phyloP scores from a whole-genome alignment of 371 early-diverging fungal species.

The Coemansia sp. region DNA sequence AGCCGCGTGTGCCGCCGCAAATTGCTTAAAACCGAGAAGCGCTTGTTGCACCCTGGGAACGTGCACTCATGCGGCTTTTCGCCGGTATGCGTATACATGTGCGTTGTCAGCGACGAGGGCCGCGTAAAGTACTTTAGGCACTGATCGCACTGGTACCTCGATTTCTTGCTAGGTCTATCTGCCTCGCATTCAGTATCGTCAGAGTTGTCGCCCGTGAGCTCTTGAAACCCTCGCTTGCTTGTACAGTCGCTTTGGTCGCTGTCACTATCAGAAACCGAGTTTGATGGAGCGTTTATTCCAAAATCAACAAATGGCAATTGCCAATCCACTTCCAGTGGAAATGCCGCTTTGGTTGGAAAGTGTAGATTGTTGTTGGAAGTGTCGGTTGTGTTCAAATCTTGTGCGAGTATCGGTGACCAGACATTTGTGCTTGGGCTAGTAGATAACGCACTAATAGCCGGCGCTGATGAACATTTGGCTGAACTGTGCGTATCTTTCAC shows the following conservation, averaged over 20 bases:
- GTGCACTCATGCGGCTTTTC: conserved; percentile 72
- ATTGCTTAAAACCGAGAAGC: conserved; percentile 76
- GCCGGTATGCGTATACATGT: conserved; percentile 74
- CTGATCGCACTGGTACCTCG: conserved; percentile 60
- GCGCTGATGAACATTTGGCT: background rate
- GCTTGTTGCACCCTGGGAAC: conserved; percentile 63
- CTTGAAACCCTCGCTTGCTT: background rate
- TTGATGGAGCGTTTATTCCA: background rate
- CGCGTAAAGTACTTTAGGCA: conserved; percentile 73
- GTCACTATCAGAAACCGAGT: background rate
- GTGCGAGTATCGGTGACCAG: background rate
- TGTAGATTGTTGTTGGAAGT: background rate
- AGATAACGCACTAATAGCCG: background rate
- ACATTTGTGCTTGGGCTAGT: background rate
- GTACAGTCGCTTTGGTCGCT: background rate
- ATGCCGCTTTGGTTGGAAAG: background rate
- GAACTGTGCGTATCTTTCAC: background rate
- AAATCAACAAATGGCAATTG: background rate
- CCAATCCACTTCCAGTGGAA: conserved; percentile 1
- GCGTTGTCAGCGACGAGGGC: conserved; percentile 71
- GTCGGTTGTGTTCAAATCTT: background rate
- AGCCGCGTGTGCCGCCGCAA: conserved; percentile 68
- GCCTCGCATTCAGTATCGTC: background rate
- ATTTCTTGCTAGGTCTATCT: background rate
- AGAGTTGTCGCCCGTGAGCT: background rate